Percentiles rank a stretch among this genome's conserved stretches.
Evolutionary conservation across 78 protist genomes (phyloP).

Genomic region (Guillardia theta): DNA sequence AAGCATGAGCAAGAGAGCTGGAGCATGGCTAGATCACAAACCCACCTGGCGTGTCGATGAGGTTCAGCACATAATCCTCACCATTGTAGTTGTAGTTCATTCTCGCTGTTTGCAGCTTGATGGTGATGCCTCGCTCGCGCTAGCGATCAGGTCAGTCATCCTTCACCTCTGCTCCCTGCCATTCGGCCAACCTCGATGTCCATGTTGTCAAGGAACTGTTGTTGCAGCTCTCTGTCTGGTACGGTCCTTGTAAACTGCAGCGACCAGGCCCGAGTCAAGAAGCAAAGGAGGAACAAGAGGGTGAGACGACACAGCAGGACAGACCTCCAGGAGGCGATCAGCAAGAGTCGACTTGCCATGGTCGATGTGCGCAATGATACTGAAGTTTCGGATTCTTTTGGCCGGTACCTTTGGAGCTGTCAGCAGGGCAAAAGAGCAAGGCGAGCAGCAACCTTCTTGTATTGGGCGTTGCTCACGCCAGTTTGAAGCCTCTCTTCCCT

Average conservation of each 20-base stretch:
- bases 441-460: not conserved
- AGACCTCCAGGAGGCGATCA: constrained; percentile 48
- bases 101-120: constrained; percentile 51
- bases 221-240: constrained; percentile 40
- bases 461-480: not conserved
- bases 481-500: not conserved
- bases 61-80: constrained; percentile 47
- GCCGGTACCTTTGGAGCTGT: not conserved
- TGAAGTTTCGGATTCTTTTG: constrained; percentile 54
- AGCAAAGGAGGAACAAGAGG: not conserved
- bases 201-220: constrained; percentile 53
- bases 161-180: too few species aligned
- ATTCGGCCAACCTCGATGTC: too few species aligned
- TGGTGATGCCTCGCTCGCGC: constrained; percentile 66
- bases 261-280: not conserved
- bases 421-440: not conserved
- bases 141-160: too few species aligned
- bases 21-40: too few species aligned
- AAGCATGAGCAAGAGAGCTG: too few species aligned
- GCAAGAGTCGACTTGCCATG: constrained; percentile 65
- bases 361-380: constrained; percentile 67
- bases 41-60: constrained; percentile 70
- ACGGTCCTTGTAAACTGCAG: not conserved
- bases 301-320: not conserved
- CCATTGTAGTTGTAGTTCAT: constrained; percentile 40